phyloP scores from a whole-genome alignment of 345 rosid genomes.

The Boechera stricta region DNA sequence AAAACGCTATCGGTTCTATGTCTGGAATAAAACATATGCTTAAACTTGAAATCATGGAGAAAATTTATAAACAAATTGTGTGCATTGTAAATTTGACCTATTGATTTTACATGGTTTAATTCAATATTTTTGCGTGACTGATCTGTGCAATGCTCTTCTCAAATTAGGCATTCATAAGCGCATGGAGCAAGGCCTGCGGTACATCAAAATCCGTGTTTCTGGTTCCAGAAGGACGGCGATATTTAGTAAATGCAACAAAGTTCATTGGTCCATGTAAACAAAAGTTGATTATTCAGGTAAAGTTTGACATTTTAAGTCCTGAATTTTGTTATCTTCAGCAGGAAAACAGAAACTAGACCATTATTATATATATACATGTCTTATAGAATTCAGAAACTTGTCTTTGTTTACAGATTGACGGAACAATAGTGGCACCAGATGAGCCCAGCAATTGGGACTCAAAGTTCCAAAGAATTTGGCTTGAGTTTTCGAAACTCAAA shows the following conservation, averaged over 20 bases:
- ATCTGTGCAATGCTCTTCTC: conserved; percentile 33
- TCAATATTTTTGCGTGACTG: not conserved
- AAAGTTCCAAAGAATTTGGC: conserved; percentile 69
- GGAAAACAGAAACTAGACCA: conserved; percentile 13
- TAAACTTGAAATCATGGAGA: conserved; percentile 4
- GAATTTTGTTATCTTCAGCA: not conserved
- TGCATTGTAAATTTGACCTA: not conserved
- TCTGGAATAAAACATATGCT: not conserved
- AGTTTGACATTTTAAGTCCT: conserved; percentile 11
- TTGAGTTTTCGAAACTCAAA: conserved; percentile 77
- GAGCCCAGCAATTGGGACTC: conserved; percentile 95
- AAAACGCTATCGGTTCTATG: conserved; percentile 1
- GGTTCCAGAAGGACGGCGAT: conserved; percentile 74
- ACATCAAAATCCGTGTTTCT: conserved; percentile 70
- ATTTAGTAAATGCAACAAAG: conserved; percentile 86
- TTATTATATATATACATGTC: not conserved
- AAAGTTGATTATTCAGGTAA: conserved; percentile 80
- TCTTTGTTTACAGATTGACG: conserved; percentile 71
- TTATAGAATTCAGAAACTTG: conserved; percentile 13
- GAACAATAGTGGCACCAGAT: conserved; percentile 87
- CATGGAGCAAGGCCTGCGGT: conserved; percentile 81
- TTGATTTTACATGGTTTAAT: not conserved
- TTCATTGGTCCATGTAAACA: conserved; percentile 91
- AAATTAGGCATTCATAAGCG: conserved; percentile 74
- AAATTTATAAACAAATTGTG: not conserved